Conservation (phyloP, 225 moss, liverwort and hornwort species). For the Climacium dendroides region DNA sequence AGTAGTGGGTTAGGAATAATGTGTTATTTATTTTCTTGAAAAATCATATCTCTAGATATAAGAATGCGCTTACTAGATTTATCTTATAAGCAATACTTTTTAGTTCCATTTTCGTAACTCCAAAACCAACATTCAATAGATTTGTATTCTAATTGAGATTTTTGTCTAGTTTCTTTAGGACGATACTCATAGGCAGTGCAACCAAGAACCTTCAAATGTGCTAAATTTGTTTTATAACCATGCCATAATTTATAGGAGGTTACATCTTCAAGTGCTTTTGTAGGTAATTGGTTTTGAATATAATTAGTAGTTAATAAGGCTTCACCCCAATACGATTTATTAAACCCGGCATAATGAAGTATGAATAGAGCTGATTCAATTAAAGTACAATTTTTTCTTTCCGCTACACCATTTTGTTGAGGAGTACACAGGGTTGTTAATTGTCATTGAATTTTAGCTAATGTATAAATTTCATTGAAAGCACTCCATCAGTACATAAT, state of each 20-base stretch:
- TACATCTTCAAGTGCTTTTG: not conserved
- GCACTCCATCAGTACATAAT: not conserved
- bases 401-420: not conserved
- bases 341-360: not conserved
- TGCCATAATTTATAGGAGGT: not conserved
- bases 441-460: too few relatives aligned
- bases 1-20: not conserved
- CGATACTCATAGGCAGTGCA: fast-evolving
- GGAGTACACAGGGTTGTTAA: not conserved
- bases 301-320: fast-evolving
- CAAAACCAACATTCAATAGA: too few relatives aligned
- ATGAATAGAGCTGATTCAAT: not conserved
- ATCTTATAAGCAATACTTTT: too few relatives aligned
- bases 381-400: not conserved
- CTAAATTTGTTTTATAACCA: not conserved
- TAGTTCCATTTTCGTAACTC: too few relatives aligned
- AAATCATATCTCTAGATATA: not conserved
- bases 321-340: not conserved
- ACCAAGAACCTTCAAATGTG: not conserved
- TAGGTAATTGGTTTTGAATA: not conserved
- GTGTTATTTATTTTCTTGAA: not conserved
- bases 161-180: not conserved
- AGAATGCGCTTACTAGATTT: too few relatives aligned
- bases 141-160: not conserved
- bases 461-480: not conserved